Conservation (phyloP, 2,329 filamentous ascomycete genomes). For the Sclerotinia glacialis region DNA sequence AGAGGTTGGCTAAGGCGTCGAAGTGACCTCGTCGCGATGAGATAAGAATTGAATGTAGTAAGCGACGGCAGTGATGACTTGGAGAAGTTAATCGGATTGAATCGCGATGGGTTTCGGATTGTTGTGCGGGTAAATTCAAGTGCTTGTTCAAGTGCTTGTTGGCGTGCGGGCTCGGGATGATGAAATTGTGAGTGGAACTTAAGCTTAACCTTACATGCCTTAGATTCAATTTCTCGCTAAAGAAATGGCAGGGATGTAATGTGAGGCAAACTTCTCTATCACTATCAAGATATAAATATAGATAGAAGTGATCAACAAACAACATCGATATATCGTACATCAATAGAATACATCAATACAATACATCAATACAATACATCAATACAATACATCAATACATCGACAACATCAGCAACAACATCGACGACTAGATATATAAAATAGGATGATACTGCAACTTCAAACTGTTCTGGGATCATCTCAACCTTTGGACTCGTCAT, state of each 20-base stretch:
- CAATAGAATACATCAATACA: too few relatives aligned
- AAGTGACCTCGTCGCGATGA: background rate
- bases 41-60: background rate
- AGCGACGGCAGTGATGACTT: constrained; percentile 2
- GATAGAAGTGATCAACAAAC: too few relatives aligned
- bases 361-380: too few relatives aligned
- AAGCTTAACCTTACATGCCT: constrained; percentile 8
- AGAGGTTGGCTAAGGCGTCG: constrained; percentile 11
- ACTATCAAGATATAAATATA: background rate
- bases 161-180: constrained; percentile 22
- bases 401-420: rapidly evolving
- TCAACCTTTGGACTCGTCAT: background rate
- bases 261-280: background rate
- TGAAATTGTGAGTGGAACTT: constrained; percentile 23
- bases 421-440: background rate
- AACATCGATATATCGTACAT: too few relatives aligned
- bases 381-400: too few relatives aligned
- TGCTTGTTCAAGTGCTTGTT: too few relatives aligned
- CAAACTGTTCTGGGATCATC: background rate
- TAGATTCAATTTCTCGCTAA: constrained; percentile 18
- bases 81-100: constrained; percentile 3
- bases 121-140: constrained; percentile 12
- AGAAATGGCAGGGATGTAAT: background rate
- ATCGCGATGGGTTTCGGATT: constrained; percentile 22
- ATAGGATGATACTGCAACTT: background rate